Conservation (phyloP, 371 early-diverging fungal genomes). For the Funneliformis caledonium region DNA sequence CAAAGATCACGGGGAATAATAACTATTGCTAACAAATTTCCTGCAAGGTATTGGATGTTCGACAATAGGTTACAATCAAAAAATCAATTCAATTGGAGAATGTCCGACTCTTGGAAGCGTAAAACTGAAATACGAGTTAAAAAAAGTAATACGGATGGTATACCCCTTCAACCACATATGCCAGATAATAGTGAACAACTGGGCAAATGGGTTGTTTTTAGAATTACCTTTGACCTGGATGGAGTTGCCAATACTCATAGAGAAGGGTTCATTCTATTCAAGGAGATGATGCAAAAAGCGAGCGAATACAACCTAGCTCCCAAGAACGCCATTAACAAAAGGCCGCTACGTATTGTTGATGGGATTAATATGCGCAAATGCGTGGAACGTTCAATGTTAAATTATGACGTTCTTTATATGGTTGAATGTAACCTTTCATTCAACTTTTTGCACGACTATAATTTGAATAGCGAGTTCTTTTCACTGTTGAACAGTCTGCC, state of each 20-base stretch:
- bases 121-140: slow-evolving; percentile 4
- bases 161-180: slow-evolving; percentile 42
- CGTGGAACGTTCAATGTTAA: slow-evolving; percentile 41
- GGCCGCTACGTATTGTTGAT: slow-evolving; percentile 23
- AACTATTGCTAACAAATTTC: slow-evolving; percentile 13
- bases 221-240: slow-evolving; percentile 43
- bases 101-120: slow-evolving; percentile 8
- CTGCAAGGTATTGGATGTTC: slow-evolving; percentile 2
- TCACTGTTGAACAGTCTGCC: slow-evolving; percentile 37
- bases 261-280: slow-evolving; percentile 33
- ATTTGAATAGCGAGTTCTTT: slow-evolving; percentile 48
- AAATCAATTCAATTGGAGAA: slow-evolving; percentile 3
- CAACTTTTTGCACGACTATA: slow-evolving; percentile 48
- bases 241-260: neutral
- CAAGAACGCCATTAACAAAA: slow-evolving; percentile 30
- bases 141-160: neutral
- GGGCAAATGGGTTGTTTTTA: slow-evolving; percentile 52
- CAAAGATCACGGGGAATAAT: neutral
- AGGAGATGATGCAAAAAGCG: slow-evolving; percentile 45
- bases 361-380: slow-evolving; percentile 40
- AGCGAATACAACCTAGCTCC: slow-evolving; percentile 51
- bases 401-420: slow-evolving; percentile 51
- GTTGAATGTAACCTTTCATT: slow-evolving; percentile 50
- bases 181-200: slow-evolving; percentile 41
- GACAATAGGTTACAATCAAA: neutral